Base-by-base conservation (phyloP, 176 grass and related monocot genomes). In the Saccharum spontaneum region DNA sequence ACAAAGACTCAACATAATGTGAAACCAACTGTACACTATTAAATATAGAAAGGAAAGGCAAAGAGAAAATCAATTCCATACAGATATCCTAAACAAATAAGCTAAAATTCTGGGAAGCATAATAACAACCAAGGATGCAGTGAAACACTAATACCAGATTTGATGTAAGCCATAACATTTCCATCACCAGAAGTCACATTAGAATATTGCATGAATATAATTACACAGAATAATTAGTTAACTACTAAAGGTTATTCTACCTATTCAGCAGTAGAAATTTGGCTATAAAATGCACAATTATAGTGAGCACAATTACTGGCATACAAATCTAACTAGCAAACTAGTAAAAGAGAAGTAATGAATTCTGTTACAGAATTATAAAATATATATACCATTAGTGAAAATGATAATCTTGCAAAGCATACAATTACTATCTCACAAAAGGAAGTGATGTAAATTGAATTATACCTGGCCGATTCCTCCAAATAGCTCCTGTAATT, bases 401-500 rank as follows among this genome's bases (percentile, higher is more conserved):
- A 34, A 64, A 82, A n/a, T 10, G 3, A 31, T 24, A 66, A 15
- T 45, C 38, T 49, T 13, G 10, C 17, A 55, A 63, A 67, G 67
- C 16, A 18, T 59, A 12, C 3, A 41, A 3, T 69, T 57, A 52
- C 6, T 30, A 81, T 4, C 46, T 39, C 28, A 84, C 30, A 84
- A 17, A 64, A 48, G 11, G 11, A 65, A 65, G 26, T 59, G 18
- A 61, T 64, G 8, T 57, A 17, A 30, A 14, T 11, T 41, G 75
- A 79, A 55, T 30, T 41, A 62, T 94, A 99, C 97, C 92, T 94
- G 94, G 52, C 94, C 97, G 13, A 99, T 99, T 81, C 92, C 94
- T 61, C 94, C 94, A 92, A 99, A 99, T 78, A 99, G 80, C 16
- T 99, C 92, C 75, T 92, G 94, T 77, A 99, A 76, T 87, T 99